A percentile compares a stretch with the other conserved stretches of the same genome.
Conservation (phyloP, 768 basidiomycete genomes). For the Mrakia blollopis region DNA sequence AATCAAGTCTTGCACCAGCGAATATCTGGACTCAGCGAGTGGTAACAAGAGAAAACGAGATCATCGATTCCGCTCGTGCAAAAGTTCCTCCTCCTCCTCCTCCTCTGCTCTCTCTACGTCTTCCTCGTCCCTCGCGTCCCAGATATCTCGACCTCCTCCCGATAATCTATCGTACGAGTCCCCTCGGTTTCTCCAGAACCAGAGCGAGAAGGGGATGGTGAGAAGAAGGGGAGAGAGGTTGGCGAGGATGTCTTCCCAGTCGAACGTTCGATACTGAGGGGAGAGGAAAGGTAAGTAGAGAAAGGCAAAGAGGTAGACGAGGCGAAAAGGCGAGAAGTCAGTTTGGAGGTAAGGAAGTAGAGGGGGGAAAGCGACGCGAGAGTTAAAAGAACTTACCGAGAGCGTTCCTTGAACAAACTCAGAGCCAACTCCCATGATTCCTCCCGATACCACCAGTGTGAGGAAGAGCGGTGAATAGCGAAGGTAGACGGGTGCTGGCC, state of each 20-base stretch:
- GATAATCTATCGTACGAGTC: neutral
- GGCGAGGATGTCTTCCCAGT: neutral
- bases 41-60: no score
- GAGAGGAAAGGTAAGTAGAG: neutral
- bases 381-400: neutral
- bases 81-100: neutral
- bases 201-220: neutral
- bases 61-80: neutral
- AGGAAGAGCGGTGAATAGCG: neutral
- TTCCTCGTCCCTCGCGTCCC: neutral
- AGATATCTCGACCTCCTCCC: neutral
- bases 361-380: neutral
- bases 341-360: neutral
- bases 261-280: neutral
- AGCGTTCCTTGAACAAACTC: neutral
- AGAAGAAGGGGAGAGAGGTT: neutral
- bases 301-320: neutral
- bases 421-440: neutral
- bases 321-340: neutral
- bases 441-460: neutral
- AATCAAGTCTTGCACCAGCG: no score
- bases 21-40: no score
- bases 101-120: neutral
- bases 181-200: slow-evolving; percentile 1
- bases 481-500: neutral